Evolutionary conservation across 805 yeast species (phyloP), one percentile per base, ranked within the genome.

Genomic region (Candida qinlingensis): DNA sequence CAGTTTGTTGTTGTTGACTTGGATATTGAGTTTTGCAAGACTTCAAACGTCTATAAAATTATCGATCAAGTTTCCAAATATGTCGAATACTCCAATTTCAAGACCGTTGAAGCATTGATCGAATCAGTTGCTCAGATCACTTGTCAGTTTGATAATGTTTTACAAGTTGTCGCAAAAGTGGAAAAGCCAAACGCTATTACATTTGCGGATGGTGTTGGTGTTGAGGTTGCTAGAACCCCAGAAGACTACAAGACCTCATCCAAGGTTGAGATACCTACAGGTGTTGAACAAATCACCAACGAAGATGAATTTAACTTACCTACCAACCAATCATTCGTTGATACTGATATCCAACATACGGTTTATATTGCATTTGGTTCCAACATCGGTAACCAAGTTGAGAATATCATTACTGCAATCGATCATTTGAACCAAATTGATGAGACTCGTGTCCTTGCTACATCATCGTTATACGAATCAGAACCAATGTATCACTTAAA

Each of bases 101-200:
- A 87, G 59, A 94, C 99, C 0, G 95, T 94, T 1, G 99, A 94
- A 63, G 97, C 97, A 0, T 73, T 94, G 42, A 96, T 87, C 4
- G 77, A 81, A 50, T 77, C 81, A 9, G 84, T 88, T 29, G 83
- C 88, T 3, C 82, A 81, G 53, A 61, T 79, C 42, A 69, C 83
- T 3, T 69, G 78, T 36, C 71, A 73, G 49, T 63, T 70, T 37
- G 54, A 57, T 4, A 54, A 55, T 3, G 71, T 80, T 6, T 57
- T 63, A 5, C 58, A 66, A 26, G 77, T 77, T 1, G 62, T 64
- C 2, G 94, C 87, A 1, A 73, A 72, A 29, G 96, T 90, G 1
- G 78, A 82, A 38, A 94, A 94, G 65, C 92, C 96, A 5, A 85
- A 88, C 58, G 98, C 98, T 1, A 79, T 94, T 19, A 83, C 89